phyloP scores from a whole-genome alignment of 2,329 filamentous ascomycete genomes.

The Akanthomyces uredinophilus region DNA sequence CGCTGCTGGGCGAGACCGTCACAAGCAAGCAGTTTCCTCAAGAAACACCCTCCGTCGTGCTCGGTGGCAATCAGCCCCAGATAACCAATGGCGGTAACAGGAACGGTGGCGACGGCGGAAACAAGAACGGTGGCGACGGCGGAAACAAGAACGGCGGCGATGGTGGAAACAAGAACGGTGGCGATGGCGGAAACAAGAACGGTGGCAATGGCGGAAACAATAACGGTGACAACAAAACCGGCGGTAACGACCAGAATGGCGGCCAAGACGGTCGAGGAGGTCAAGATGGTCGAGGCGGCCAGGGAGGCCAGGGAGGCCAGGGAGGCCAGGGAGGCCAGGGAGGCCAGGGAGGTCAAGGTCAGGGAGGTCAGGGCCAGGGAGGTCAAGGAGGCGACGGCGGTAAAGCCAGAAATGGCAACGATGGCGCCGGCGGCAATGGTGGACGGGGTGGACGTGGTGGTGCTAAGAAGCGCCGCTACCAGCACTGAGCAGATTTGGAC shows the following conservation, averaged over 20 bases:
- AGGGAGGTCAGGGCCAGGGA: no score
- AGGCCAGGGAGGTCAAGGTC: no score
- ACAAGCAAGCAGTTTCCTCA: slow-evolving; percentile 27
- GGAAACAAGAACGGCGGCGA: background rate
- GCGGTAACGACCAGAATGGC: background rate
- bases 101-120: background rate
- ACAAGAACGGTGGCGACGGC: background rate
- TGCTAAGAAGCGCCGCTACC: no score
- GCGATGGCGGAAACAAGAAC: background rate
- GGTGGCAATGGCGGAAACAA: background rate
- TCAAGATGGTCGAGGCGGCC: no score
- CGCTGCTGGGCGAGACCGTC: slow-evolving; percentile 28
- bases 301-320: no score
- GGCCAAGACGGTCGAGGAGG: no score
- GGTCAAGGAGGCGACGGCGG: background rate
- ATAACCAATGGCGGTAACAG: background rate
- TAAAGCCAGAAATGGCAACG: background rate
- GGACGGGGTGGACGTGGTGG: no score
- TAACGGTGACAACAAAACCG: background rate
- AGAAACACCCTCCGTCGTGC: slow-evolving; percentile 28
- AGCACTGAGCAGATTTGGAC: no score
- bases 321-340: no score
- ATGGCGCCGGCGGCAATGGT: background rate
- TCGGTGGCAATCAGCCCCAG: slow-evolving; percentile 10
- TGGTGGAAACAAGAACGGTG: background rate